Base-by-base conservation (phyloP, 768 basidiomycete genomes). In the Cystofilobasidium ferigula region DNA sequence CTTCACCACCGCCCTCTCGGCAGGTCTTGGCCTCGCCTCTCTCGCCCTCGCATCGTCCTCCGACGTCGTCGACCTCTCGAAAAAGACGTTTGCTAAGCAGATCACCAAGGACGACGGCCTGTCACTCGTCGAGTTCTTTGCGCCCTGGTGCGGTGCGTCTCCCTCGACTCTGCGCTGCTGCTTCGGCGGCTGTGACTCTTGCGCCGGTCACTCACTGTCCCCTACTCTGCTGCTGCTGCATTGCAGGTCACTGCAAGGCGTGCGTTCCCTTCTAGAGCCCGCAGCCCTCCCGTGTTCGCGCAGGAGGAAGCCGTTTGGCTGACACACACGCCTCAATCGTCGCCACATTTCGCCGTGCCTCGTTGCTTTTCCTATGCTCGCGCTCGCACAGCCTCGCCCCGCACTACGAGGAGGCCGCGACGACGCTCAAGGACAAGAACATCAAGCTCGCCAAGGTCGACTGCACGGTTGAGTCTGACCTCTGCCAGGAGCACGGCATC, bases 401-500 rank as follows among this genome's bases (percentile, higher is more conserved):
- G 61, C 86, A 94, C 69, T 75, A 73, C 69, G 74, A 75, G 70
- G 77, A 77, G 75, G 94, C 95, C 4, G 92, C 95, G 1, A 94
- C 93, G 14, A 79, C 84, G 40, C 85, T 99, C 76, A 95, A 94
- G 79, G 86, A 86, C 70, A 88, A 85, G 75, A 81, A 81, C 76
- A 89, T 99, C 78, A 87, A 87, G 76, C 78, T 99, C 61, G 92
- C 92, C 70, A 94, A 97, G 75, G 72, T 73, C 38, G 42, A 71
- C 61, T 59, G 58, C 54, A 94, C 95, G 53, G 92, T 89, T 69
- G 81, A 98, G 73, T 84, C 86, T 30, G 92, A 94, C 62, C 83
- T 99, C 35, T 99, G 95, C 78, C 85, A 88, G 74, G 72, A 82
- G 58, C 85, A 92, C 65, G 92, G 87, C 47, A 83, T 99, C 51